Conservation (phyloP, 441 rosid species). For the Omphalea diandra region DNA sequence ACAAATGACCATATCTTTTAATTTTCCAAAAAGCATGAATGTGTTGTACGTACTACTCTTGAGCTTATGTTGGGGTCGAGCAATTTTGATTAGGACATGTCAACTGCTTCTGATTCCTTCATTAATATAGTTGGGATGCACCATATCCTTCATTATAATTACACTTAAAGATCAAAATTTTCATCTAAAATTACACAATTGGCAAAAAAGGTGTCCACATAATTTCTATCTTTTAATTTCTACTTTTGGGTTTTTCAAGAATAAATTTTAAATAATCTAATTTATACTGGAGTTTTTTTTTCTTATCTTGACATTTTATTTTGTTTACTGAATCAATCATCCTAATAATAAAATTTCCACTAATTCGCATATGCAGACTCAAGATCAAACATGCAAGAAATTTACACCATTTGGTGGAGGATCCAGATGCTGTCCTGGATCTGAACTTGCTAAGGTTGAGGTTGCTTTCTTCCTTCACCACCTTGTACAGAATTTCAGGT, state of each 20-base stretch:
- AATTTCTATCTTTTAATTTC: not conserved
- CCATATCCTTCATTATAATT: not conserved
- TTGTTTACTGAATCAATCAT: too few species aligned
- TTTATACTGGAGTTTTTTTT: not conserved
- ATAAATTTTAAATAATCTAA: too few species aligned
- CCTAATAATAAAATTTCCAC: too few species aligned
- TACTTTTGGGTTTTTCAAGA: not conserved
- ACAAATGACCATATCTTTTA: slow-evolving; percentile 10
- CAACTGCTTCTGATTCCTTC: slow-evolving; percentile 6
- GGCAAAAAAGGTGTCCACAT: not conserved
- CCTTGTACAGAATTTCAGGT: slow-evolving; percentile 62
- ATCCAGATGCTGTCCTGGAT: slow-evolving; percentile 64
- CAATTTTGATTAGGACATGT: slow-evolving; percentile 21
- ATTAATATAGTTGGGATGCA: slow-evolving; percentile 3
- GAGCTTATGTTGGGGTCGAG: slow-evolving; percentile 9
- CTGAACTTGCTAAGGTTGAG: slow-evolving; percentile 67
- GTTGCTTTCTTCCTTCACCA: slow-evolving; percentile 67
- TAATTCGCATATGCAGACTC: slow-evolving; percentile 23
- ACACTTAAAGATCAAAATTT: not conserved
- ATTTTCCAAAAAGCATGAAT: not conserved
- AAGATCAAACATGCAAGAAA: slow-evolving; percentile 50
- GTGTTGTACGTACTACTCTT: slow-evolving; percentile 1
- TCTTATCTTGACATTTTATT: too few species aligned
- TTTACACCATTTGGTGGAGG: slow-evolving; percentile 76
- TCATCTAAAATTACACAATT: not conserved